phyloP scores from a whole-genome alignment of 2,329 filamentous ascomycete species.

The Paecilomyces sp. region DNA sequence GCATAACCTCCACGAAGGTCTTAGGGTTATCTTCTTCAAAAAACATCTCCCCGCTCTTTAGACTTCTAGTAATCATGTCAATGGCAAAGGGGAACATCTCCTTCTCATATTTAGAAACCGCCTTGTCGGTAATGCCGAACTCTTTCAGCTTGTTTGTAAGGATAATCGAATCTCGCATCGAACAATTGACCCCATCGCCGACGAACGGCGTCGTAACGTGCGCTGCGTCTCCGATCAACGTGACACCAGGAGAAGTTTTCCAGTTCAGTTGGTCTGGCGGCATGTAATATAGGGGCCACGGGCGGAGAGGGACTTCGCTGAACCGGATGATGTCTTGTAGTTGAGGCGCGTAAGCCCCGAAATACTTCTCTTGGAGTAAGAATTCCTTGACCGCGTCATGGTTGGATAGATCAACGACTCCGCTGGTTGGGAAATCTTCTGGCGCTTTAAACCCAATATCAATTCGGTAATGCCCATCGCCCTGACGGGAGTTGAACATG shows the following conservation, averaged over 20 bases:
- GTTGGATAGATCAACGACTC: too few species aligned
- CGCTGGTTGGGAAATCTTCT: neutral
- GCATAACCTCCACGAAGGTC: too few species aligned
- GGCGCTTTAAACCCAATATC: slow-evolving; percentile 4
- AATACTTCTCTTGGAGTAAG: slow-evolving; percentile 2
- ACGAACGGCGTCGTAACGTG: slow-evolving; percentile 15
- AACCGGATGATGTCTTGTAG: slow-evolving; percentile 11
- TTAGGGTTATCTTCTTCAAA: too few species aligned
- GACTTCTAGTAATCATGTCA: too few species aligned
- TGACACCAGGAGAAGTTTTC: slow-evolving; percentile 17
- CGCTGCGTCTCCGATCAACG: slow-evolving; percentile 22
- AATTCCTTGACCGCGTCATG: neutral
- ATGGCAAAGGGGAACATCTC: slow-evolving; percentile 1
- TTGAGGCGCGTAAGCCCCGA: slow-evolving; percentile 9
- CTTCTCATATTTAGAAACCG: slow-evolving; percentile 1
- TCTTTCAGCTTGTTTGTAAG: slow-evolving; percentile 7
- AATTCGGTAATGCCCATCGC: slow-evolving; percentile 11
- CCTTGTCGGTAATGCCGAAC: neutral
- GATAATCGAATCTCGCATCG: slow-evolving; percentile 10
- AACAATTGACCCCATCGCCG: slow-evolving; percentile 11
- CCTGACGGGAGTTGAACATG: slow-evolving; percentile 12
- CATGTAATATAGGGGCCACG: slow-evolving; percentile 18
- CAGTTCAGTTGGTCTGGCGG: slow-evolving; percentile 11
- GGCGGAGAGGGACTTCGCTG: slow-evolving; percentile 11
- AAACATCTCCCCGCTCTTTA: too few species aligned